Percentiles rank a stretch among this genome's conserved stretches.
These are phyloP conservation scores for Polyporus tsugae DNA, from an alignment of 1,284 basidiomycete species.

Conservation along the genomic window DNA sequence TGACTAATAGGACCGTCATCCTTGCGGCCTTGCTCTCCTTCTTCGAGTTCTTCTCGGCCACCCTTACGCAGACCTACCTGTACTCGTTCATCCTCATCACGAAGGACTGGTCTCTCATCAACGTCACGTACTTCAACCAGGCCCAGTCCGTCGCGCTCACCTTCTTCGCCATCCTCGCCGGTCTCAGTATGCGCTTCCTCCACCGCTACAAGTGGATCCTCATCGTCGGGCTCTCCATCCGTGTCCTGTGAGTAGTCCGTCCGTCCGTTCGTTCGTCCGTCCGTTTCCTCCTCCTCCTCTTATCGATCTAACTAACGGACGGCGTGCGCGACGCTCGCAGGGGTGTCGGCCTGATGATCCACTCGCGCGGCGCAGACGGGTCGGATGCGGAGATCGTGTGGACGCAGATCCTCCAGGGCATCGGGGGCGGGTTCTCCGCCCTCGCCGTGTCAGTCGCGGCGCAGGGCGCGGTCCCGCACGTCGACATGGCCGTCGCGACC, in stretches of 20 bases:
- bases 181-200: constrained; percentile 60
- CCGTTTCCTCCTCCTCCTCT: background rate
- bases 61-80: constrained; percentile 66
- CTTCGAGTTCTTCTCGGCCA: constrained; percentile 76
- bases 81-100: constrained; percentile 69
- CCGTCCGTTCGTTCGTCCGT: constrained; percentile 10
- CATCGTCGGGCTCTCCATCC: constrained; percentile 70
- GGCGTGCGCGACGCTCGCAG: constrained; percentile 36
- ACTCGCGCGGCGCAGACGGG: constrained; percentile 69
- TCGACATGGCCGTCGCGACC: constrained; percentile 83
- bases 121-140: constrained; percentile 63
- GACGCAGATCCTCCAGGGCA: constrained; percentile 80
- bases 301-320: background rate
- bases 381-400: constrained; percentile 69
- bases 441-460: constrained; percentile 77
- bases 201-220: constrained; percentile 72
- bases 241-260: constrained; percentile 52
- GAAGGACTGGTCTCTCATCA: constrained; percentile 63
- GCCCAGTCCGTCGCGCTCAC: constrained; percentile 70
- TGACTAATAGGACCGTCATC: constrained; percentile 65
- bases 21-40: constrained; percentile 71
- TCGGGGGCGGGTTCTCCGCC: constrained; percentile 82
- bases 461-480: constrained; percentile 80
- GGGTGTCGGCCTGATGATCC: constrained; percentile 79
- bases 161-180: constrained; percentile 70